phyloP scores from a whole-genome alignment of 192 early-diverging fungal genomes.

The Backusella sp. region DNA sequence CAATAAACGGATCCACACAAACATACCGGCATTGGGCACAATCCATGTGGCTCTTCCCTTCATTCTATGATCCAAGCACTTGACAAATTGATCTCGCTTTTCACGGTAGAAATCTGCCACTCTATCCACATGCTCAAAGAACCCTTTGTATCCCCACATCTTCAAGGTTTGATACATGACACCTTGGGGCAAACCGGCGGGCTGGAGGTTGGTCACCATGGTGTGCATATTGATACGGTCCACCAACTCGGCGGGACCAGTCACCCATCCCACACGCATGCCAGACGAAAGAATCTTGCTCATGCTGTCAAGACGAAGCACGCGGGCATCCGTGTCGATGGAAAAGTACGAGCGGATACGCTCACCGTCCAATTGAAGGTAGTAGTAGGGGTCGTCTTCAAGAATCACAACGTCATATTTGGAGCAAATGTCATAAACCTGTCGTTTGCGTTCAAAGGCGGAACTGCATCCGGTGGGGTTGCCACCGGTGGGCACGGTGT shows the following conservation, averaged over 20 bases:
- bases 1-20: constrained; percentile 78
- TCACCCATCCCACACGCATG: constrained; percentile 79
- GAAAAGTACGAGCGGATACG: constrained; percentile 70
- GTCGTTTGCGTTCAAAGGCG: constrained; percentile 71
- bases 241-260: constrained; percentile 66
- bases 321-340: constrained; percentile 85
- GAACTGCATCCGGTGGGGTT: constrained; percentile 90
- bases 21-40: constrained; percentile 57
- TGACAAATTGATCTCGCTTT: constrained; percentile 68
- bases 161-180: constrained; percentile 68
- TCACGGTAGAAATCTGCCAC: constrained; percentile 75
- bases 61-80: constrained; percentile 61
- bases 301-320: constrained; percentile 90
- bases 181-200: constrained; percentile 78
- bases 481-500: constrained; percentile 83
- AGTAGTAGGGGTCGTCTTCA: constrained; percentile 97
- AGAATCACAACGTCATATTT: constrained; percentile 82
- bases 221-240: constrained; percentile 82
- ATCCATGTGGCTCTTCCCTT: constrained; percentile 58
- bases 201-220: constrained; percentile 74
- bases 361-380: constrained; percentile 61
- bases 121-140: constrained; percentile 64
- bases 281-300: constrained; percentile 92
- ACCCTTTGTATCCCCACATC: constrained; percentile 78
- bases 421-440: constrained; percentile 74